phyloP scores from a whole-genome alignment of 768 basidiomycete species.

The Ramaria rubella region DNA sequence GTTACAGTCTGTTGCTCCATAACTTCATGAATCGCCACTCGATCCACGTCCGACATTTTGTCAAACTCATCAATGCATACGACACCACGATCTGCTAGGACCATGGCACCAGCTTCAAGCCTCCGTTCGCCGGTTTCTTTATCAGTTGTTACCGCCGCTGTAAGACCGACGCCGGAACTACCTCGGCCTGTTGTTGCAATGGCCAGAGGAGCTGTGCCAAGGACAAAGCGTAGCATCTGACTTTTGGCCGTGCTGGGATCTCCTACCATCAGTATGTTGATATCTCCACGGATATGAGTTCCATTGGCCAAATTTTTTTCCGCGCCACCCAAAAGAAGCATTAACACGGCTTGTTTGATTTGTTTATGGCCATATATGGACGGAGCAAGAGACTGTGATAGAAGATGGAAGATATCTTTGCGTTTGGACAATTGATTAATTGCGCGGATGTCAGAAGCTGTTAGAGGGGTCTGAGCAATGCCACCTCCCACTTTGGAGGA shows the following conservation, averaged over 20 bases:
- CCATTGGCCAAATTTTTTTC: slow-evolving; percentile 98
- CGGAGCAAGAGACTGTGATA: slow-evolving; percentile 93
- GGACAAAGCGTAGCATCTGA: slow-evolving; percentile 91
- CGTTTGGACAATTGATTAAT: slow-evolving; percentile 93
- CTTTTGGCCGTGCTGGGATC: slow-evolving; percentile 99
- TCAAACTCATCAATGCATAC: slow-evolving; percentile 99
- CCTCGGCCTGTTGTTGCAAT: slow-evolving; percentile 98
- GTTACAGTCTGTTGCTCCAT: slow-evolving; percentile 99
- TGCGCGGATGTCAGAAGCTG: slow-evolving; percentile 88
- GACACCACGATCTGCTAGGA: slow-evolving; percentile 95
- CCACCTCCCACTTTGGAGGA: slow-evolving; percentile 94
- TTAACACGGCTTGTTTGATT: slow-evolving; percentile 90
- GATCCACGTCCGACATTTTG: slow-evolving; percentile 99
- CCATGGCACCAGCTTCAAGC: slow-evolving; percentile 98
- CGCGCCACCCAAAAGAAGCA: slow-evolving; percentile 90
- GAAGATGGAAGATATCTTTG: slow-evolving; percentile 76
- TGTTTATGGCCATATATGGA: slow-evolving; percentile 96
- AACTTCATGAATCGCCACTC: slow-evolving; percentile 99
- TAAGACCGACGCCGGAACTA: slow-evolving; percentile 97
- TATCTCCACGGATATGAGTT: slow-evolving; percentile 98
- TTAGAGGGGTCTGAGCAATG: slow-evolving; percentile 86
- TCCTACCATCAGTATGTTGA: slow-evolving; percentile 99
- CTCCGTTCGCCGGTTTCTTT: slow-evolving; percentile 96
- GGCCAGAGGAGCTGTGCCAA: slow-evolving; percentile 92
- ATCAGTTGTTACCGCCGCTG: slow-evolving; percentile 97